A percentile compares a stretch with the other conserved stretches of the same genome.
Evolutionary conservation across 805 yeast genomes (phyloP).

Genomic region (Saccharomycopsis fibuligera): DNA sequence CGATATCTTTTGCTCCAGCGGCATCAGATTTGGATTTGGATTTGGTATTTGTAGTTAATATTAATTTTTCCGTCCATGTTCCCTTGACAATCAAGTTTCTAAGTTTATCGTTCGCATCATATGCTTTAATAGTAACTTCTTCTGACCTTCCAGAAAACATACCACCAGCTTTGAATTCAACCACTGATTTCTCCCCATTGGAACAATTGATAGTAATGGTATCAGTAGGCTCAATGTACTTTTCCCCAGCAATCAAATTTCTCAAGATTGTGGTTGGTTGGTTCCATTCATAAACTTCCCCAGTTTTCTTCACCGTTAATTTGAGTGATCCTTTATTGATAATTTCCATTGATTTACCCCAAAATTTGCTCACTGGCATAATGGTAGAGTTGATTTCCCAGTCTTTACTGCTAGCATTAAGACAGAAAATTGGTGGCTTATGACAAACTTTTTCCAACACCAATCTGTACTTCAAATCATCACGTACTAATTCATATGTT

Average conservation of each 20-base stretch:
- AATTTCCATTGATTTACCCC: slow-evolving; percentile 91
- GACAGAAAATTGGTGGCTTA: slow-evolving; percentile 80
- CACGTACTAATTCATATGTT: slow-evolving; percentile 83
- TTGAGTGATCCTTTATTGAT: slow-evolving; percentile 65
- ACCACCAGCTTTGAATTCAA: slow-evolving; percentile 74
- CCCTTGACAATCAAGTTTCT: slow-evolving; percentile 40
- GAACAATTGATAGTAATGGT: slow-evolving; percentile 60
- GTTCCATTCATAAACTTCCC: slow-evolving; percentile 68
- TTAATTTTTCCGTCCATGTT: slow-evolving; percentile 74
- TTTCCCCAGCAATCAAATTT: slow-evolving; percentile 90
- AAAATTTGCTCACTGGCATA: slow-evolving; percentile 77
- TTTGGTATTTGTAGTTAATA: slow-evolving; percentile 36
- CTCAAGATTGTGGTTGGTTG: slow-evolving; percentile 80
- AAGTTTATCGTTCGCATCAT: slow-evolving; percentile 21
- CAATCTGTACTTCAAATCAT: slow-evolving; percentile 68
- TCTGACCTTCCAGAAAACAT: slow-evolving; percentile 86
- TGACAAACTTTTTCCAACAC: slow-evolving; percentile 84
- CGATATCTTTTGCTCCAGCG: slow-evolving; percentile 28
- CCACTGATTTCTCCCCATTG: slow-evolving; percentile 60
- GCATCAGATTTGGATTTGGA: slow-evolving; percentile 23
- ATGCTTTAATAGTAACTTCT: slow-evolving; percentile 38
- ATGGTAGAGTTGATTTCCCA: slow-evolving; percentile 70
- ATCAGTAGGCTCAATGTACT: slow-evolving; percentile 82
- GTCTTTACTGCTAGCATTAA: slow-evolving; percentile 59
- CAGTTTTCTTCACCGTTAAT: slow-evolving; percentile 49